Conservation (phyloP, 2,329 filamentous ascomycete genomes). For the Lasiodiplodia hormozganensis region DNA sequence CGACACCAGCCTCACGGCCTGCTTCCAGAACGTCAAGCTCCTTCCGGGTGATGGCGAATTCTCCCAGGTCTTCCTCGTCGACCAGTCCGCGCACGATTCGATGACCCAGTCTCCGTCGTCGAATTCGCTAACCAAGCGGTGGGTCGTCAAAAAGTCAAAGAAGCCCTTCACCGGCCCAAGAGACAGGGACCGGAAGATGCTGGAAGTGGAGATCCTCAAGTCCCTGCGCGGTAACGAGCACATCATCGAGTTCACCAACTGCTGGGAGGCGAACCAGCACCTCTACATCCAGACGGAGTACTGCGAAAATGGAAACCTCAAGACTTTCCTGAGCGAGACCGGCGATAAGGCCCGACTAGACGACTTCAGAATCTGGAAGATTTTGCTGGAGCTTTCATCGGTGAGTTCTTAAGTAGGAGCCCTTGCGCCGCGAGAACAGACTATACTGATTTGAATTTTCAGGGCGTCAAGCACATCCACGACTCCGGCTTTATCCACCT, state of each 20-base stretch:
- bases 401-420: slow-evolving; percentile 61
- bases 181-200: slow-evolving; percentile 82
- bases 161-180: slow-evolving; percentile 77
- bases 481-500: slow-evolving; percentile 85
- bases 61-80: slow-evolving; percentile 87
- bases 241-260: slow-evolving; percentile 80
- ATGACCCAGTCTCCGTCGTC: slow-evolving; percentile 39
- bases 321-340: slow-evolving; percentile 81
- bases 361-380: slow-evolving; percentile 99
- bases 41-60: slow-evolving; percentile 86
- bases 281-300: slow-evolving; percentile 98
- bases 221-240: slow-evolving; percentile 82
- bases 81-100: slow-evolving; percentile 51
- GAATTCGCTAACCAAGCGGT: slow-evolving; percentile 60
- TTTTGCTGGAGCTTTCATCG: slow-evolving; percentile 82
- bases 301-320: slow-evolving; percentile 91
- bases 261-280: slow-evolving; percentile 85
- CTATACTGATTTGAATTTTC: slow-evolving; percentile 35
- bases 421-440: slow-evolving; percentile 30
- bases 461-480: slow-evolving; percentile 92
- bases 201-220: slow-evolving; percentile 81
- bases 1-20: slow-evolving; percentile 74
- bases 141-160: slow-evolving; percentile 92
- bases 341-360: slow-evolving; percentile 87
- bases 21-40: slow-evolving; percentile 81